Evolutionary conservation across 2,329 filamentous ascomycete species (phyloP), one percentile per base, ranked within the genome.

Genomic region (Venturia aucupariae): DNA sequence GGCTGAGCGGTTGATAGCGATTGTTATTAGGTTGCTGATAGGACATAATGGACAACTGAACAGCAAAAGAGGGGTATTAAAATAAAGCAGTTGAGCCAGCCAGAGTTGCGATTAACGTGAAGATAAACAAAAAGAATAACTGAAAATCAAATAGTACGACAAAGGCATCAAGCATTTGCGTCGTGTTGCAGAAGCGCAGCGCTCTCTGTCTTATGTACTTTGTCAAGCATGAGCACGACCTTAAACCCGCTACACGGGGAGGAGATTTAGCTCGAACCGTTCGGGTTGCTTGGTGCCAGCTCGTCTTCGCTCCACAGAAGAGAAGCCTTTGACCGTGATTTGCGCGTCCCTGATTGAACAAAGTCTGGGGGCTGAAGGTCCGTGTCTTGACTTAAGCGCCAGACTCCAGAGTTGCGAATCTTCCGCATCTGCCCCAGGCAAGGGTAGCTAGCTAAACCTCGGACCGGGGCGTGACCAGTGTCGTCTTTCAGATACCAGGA

Each of bases 121-220:
- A 55, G 51, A 55, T 32, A 19, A 55, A 55, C 17, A 35, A 55
- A 4, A 22, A 55, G 7, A 19, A 32, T 5, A 19, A 19, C 15
- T 35, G 30, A 35, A 55, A 55, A 54, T 54, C 24, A 54, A 19
- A 32, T 32, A 19, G 48, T 32, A 54, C 48, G 48, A 54, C 48
- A 54, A 54, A 54, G 32, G 48, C 48, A 54, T 35, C 27, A 55
- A 55, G 51, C 51, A 55, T 55, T 35, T 55, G 51, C 30, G 51
- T 55, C 51, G 51, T 55, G 7, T 55, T 35, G 51, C 27, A 55
- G 30, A 22, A 35, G 51, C n/a, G 51, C 51, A 35, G 51, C 4
- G 17, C 13, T 35, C n/a, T 32, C 13, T 35, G 27, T 22, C 27
- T 55, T 55, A 55, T 35, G 27, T 55, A 55, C 51, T 55, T 35